Percentiles rank a stretch among this genome's conserved stretches.
Evolutionary conservation across 2,329 filamentous ascomycete species (phyloP).

Genomic region (Penicillium sp.): DNA sequence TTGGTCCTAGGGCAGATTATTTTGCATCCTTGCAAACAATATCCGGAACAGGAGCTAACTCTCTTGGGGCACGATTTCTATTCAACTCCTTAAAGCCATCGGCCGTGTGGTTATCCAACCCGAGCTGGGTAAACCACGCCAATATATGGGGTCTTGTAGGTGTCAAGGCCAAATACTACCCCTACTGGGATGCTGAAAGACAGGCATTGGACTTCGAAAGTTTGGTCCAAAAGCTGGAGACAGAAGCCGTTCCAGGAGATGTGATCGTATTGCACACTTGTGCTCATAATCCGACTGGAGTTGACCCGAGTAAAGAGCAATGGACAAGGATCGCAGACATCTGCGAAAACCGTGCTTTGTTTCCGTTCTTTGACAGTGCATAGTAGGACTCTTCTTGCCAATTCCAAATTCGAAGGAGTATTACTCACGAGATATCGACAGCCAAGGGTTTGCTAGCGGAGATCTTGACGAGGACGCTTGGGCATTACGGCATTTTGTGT

Average conservation of each 20-base stretch:
- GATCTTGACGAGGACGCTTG: constrained; percentile 5
- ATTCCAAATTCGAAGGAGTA: background rate
- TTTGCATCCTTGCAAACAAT: constrained; percentile 79
- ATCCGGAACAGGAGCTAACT: constrained; percentile 85
- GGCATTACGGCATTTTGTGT: constrained; percentile 5
- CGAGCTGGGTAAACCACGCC: constrained; percentile 92
- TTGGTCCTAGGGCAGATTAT: background rate
- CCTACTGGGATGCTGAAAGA: constrained; percentile 72
- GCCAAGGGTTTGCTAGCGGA: constrained; percentile 5
- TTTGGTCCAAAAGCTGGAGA: constrained; percentile 71
- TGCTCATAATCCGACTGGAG: constrained; percentile 5
- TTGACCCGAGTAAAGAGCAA: constrained; percentile 5
- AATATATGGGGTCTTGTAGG: constrained; percentile 85
- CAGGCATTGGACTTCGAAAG: constrained; percentile 46
- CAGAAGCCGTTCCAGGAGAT: constrained; percentile 70
- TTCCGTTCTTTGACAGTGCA: constrained; percentile 6
- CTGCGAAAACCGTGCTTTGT: background rate
- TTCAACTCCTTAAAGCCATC: constrained; percentile 73
- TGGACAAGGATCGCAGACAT: background rate
- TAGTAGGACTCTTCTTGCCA: too few species aligned
- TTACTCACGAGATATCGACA: background rate
- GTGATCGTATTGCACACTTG: constrained; percentile 30
- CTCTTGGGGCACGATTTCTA: constrained; percentile 83
- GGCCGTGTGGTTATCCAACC: constrained; percentile 80
- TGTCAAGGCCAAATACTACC: constrained; percentile 74